Conservation (phyloP, 2,329 filamentous ascomycete species). For the Daldinia eschscholtzii region DNA sequence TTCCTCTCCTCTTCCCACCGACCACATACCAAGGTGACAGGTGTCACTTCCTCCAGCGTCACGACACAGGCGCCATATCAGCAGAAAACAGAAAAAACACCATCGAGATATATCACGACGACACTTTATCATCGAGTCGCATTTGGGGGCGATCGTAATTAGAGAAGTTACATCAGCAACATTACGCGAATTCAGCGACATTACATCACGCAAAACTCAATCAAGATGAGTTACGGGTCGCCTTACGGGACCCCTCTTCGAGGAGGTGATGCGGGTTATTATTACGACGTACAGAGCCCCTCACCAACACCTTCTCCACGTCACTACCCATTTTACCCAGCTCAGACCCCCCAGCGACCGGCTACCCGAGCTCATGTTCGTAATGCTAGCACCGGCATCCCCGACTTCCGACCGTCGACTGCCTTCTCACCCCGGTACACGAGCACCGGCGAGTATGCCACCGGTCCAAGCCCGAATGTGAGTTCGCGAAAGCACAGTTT, state of each 20-base stretch:
- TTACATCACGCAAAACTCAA: slow-evolving; percentile 54
- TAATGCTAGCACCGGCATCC: slow-evolving; percentile 58
- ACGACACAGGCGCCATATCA: slow-evolving; percentile 61
- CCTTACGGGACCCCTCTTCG: slow-evolving; percentile 62
- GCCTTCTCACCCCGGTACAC: slow-evolving; percentile 72
- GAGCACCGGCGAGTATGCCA: slow-evolving; percentile 73
- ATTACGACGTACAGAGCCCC: slow-evolving; percentile 65
- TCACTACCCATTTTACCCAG: slow-evolving; percentile 62
- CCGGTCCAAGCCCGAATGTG: slow-evolving; percentile 68
- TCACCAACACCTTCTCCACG: slow-evolving; percentile 70
- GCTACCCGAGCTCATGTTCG: slow-evolving; percentile 66
- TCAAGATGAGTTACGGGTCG: slow-evolving; percentile 59
- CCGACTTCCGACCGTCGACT: slow-evolving; percentile 60
- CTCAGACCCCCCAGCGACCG: slow-evolving; percentile 64
- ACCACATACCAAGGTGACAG: slow-evolving; percentile 73
- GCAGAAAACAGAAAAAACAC: slow-evolving; percentile 37
- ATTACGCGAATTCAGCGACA: slow-evolving; percentile 48
- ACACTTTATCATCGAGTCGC: slow-evolving; percentile 37
- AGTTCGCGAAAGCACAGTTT: slow-evolving; percentile 62
- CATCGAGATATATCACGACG: slow-evolving; percentile 33
- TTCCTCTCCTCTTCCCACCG: slow-evolving; percentile 68
- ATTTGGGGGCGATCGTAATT: slow-evolving; percentile 35
- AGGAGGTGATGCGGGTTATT: slow-evolving; percentile 61
- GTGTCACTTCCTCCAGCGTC: slow-evolving; percentile 61
- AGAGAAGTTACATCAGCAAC: slow-evolving; percentile 41